Percentiles rank a stretch among this genome's conserved stretches.
phyloP scores from a whole-genome alignment of 768 basidiomycete species.

The Lyophyllum semitale region DNA sequence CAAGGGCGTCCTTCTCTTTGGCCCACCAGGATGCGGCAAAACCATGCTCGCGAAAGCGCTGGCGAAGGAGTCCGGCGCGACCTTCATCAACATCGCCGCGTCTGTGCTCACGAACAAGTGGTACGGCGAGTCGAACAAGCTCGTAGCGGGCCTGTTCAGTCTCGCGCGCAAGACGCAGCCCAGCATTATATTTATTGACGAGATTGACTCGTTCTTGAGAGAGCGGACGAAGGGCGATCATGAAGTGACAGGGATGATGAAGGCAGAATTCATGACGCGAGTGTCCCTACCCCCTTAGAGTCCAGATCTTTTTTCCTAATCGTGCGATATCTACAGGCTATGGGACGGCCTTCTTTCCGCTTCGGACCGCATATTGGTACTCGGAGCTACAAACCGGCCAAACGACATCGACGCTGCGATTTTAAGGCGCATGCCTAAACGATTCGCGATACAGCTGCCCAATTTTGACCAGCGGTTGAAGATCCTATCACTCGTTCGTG shows the following conservation, averaged over 20 bases:
- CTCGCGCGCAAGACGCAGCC: slow-evolving; percentile 94
- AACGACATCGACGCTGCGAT: slow-evolving; percentile 89
- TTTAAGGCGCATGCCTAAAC: slow-evolving; percentile 96
- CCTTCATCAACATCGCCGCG: slow-evolving; percentile 75
- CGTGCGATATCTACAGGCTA: slow-evolving; percentile 46
- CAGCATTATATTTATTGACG: slow-evolving; percentile 97
- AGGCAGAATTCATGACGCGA: slow-evolving; percentile 93
- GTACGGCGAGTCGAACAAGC: slow-evolving; percentile 74
- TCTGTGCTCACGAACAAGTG: slow-evolving; percentile 51
- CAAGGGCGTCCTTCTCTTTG: slow-evolving; percentile 94
- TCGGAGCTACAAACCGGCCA: slow-evolving; percentile 95
- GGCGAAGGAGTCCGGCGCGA: slow-evolving; percentile 95
- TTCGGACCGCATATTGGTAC: slow-evolving; percentile 80
- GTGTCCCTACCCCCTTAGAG: slow-evolving; percentile 22
- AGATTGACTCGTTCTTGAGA: slow-evolving; percentile 94
- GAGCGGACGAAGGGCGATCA: slow-evolving; percentile 89
- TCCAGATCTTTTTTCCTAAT: not conserved
- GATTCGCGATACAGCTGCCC: slow-evolving; percentile 85
- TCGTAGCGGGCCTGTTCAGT: slow-evolving; percentile 92
- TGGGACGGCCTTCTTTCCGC: slow-evolving; percentile 94
- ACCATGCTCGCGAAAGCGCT: slow-evolving; percentile 99
- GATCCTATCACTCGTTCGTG: slow-evolving; percentile 75
- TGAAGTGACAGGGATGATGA: slow-evolving; percentile 98
- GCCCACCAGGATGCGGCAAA: slow-evolving; percentile 98
- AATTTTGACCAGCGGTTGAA: slow-evolving; percentile 76